Percentiles rank a stretch among this genome's conserved stretches.
Evolutionary conservation across 2,329 filamentous ascomycete genomes (phyloP).

Genomic region (Curvularia sp.): DNA sequence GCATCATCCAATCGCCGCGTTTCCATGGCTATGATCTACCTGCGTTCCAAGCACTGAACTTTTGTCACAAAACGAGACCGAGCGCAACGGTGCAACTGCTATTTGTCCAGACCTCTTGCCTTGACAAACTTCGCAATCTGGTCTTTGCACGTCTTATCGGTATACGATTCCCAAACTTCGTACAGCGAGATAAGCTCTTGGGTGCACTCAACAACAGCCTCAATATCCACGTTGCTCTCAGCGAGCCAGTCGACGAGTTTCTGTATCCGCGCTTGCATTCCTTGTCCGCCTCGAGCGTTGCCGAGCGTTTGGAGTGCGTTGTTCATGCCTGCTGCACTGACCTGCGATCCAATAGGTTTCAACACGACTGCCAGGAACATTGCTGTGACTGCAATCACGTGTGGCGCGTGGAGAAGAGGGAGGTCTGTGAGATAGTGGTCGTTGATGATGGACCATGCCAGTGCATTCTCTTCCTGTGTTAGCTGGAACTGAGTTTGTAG

Average conservation of each 20-base stretch:
- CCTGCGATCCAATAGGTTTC: constrained; percentile 65
- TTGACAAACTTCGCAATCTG: constrained; percentile 68
- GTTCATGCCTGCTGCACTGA: constrained; percentile 52
- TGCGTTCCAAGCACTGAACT: background rate
- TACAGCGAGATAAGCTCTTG: constrained; percentile 93
- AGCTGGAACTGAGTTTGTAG: constrained; percentile 74
- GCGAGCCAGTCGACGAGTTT: constrained; percentile 82
- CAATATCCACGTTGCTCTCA: constrained; percentile 84
- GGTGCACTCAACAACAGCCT: constrained; percentile 84
- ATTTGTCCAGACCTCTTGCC: constrained; percentile 65
- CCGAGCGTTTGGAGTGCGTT: constrained; percentile 49
- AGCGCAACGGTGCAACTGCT: constrained; percentile 24
- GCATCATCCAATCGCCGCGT: background rate
- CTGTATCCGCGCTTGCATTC: constrained; percentile 63
- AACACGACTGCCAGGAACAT: constrained; percentile 85
- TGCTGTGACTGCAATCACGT: constrained; percentile 85
- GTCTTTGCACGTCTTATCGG: constrained; percentile 70
- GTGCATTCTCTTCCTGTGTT: constrained; percentile 76
- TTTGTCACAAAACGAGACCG: background rate
- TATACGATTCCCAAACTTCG: constrained; percentile 73
- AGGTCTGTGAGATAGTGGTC: constrained; percentile 93
- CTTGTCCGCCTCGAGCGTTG: constrained; percentile 41
- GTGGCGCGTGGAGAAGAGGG: constrained; percentile 84
- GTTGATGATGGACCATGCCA: constrained; percentile 86
- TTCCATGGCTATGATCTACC: background rate